Base-by-base conservation (phyloP, 495 filamentous ascomycete genomes). In the Aspergillus carlsbadensis region DNA sequence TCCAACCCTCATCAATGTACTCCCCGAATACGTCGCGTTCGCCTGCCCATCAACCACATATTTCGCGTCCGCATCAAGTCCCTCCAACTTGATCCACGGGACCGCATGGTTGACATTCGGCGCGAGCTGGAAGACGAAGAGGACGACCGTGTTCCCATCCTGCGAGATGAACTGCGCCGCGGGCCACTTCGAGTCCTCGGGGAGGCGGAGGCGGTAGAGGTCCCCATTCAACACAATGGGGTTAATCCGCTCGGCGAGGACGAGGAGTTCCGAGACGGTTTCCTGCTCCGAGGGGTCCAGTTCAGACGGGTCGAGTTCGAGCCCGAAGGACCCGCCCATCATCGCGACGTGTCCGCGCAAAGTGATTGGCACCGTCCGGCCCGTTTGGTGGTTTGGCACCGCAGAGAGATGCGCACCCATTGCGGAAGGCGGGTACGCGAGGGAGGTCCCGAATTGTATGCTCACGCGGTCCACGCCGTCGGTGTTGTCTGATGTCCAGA, bases 371-470 rank as follows among this genome's bases (percentile, higher is more conserved):
- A 77, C 68, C 1, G 72, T 80, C 3, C 81, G 74, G 0, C 71
- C 70, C 0, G 79, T 80, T 33, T 78, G 72, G 7, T 73, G 68
- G 52, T 84, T 84, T 0, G 81, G 81, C 2, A 82, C 74, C 6
- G 74, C 74, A 18, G 78, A 81, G 34, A 84, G 62, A 57, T 84
- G 81, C 11, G 76, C 78, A n/a, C 77, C 78, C 79, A 84, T 84
- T 0, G 80, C 70, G 13, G 74, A 78, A 0, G 80, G 71, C 0
- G 81, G 81, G 63, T 82, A 84, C 0, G 70, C 78, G 13, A 81
- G 68, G 0, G 79, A 81, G 1, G 77, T 81, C 7, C 81, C 81
- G 35, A 83, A 65, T 31, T 84, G 81, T 57, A 84, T 84, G n/a
- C 67, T 62, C 21, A 84, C 67, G 13, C 80, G 75, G 40, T 79